Evolutionary conservation across 352 stramenopile species (phyloP).

Genomic region (Blastocystis sp.): DNA sequence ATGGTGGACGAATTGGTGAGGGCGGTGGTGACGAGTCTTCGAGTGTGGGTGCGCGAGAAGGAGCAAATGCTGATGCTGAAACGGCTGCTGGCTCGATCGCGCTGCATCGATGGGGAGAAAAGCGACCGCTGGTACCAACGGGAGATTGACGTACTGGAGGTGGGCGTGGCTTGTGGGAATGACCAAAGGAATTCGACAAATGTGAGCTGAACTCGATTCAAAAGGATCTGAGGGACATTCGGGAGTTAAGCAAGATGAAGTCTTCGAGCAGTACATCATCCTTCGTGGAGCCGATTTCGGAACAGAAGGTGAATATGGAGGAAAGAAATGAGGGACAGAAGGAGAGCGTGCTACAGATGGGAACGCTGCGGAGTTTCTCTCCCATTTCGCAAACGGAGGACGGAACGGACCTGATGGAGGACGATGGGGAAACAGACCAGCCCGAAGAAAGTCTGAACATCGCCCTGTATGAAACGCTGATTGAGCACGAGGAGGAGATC

Average conservation of each 20-base stretch:
- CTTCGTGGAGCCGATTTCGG: background rate
- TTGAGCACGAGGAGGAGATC: background rate
- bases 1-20: slow-evolving; percentile 27
- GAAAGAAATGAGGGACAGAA: background rate
- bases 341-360: slow-evolving; percentile 31
- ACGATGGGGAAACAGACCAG: background rate
- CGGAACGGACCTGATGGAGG: background rate
- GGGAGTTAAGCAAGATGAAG: background rate
- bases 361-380: background rate
- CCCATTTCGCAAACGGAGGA: background rate
- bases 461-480: background rate
- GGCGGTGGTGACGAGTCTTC: slow-evolving; percentile 3
- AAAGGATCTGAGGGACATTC: slow-evolving; percentile 21
- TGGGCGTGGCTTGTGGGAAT: background rate
- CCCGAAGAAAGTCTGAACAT: background rate
- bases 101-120: background rate
- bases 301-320: background rate
- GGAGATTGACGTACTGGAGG: slow-evolving; percentile 32
- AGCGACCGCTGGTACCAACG: slow-evolving; percentile 11
- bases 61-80: slow-evolving; percentile 56
- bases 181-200: slow-evolving; percentile 9
- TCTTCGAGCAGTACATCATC: background rate
- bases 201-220: slow-evolving; percentile 19
- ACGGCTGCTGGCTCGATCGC: background rate
- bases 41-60: slow-evolving; percentile 39